A percentile compares a stretch with the other conserved stretches of the same genome.
These are phyloP conservation scores for Pseudogymnoascus sp. DNA, from an alignment of 2,329 filamentous ascomycete genomes.

Conservation along the genomic window DNA sequence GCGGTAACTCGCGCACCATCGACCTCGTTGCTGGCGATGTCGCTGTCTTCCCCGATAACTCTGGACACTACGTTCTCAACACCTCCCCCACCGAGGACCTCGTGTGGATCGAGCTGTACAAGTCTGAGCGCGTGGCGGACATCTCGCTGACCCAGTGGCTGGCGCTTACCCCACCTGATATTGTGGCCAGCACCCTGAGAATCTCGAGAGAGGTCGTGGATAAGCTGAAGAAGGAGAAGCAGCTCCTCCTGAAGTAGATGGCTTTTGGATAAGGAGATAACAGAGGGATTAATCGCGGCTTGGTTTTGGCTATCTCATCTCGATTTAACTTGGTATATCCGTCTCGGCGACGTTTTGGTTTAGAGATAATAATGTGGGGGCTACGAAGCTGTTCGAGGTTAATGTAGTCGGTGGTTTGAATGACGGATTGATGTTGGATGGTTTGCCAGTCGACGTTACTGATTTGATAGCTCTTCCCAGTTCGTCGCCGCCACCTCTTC, in stretches of 20 bases:
- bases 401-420: neutral
- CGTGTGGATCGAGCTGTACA: constrained; percentile 63
- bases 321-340: neutral
- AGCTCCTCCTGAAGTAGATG: constrained; percentile 40
- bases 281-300: neutral
- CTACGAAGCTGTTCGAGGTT: neutral
- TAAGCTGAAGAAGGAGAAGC: constrained; percentile 55
- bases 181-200: constrained; percentile 53
- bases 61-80: constrained; percentile 62
- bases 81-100: constrained; percentile 55
- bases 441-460: neutral
- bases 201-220: constrained; percentile 49
- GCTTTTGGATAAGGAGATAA: neutral
- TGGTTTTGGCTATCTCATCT: neutral
- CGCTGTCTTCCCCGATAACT: constrained; percentile 60
- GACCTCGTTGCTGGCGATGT: constrained; percentile 62
- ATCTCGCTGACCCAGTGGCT: constrained; percentile 63
- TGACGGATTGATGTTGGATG: neutral
- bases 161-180: constrained; percentile 54
- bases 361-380: neutral
- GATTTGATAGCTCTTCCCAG: neutral
- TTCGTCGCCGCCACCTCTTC: neutral
- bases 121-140: constrained; percentile 57
- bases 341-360: neutral
- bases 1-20: constrained; percentile 53